Percentiles rank a stretch among this genome's conserved stretches.
Evolutionary conservation across 805 yeast species (phyloP).

Genomic region (Kodamaea kaohsiungensis): DNA sequence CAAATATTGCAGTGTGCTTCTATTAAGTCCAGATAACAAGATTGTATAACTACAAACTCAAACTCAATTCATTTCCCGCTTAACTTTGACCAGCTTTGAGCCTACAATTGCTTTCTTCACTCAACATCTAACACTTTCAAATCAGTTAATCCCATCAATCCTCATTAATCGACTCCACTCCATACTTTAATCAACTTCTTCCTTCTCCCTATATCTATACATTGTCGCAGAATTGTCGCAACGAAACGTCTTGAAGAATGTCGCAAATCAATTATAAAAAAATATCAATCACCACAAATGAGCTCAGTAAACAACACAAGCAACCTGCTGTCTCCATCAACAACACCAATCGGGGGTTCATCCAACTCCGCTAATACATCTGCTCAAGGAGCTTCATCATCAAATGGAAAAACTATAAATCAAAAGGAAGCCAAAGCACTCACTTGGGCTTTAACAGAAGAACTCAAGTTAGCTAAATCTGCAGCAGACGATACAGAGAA

Average conservation of each 20-base stretch:
- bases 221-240: neutral
- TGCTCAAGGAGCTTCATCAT: neutral
- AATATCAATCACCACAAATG: neutral
- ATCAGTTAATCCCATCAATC: no score
- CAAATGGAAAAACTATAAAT: constrained; percentile 1
- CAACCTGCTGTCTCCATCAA: neutral
- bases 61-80: no score
- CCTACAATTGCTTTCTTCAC: no score
- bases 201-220: no score
- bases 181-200: no score
- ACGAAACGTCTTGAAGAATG: neutral
- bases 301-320: neutral
- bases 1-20: no score
- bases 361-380: neutral
- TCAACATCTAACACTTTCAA: no score
- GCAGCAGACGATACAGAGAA: constrained; percentile 19
- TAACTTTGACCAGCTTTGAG: no score
- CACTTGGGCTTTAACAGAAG: constrained; percentile 26
- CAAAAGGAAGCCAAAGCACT: constrained; percentile 23
- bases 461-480: constrained; percentile 26
- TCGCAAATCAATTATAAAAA: neutral
- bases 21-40: no score
- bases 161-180: no score
- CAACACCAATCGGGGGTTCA: neutral
- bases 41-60: no score